These are phyloP conservation scores for Clonostachys chloroleuca DNA, from an alignment of 2,329 filamentous ascomycete genomes.

Conservation along the genomic window DNA sequence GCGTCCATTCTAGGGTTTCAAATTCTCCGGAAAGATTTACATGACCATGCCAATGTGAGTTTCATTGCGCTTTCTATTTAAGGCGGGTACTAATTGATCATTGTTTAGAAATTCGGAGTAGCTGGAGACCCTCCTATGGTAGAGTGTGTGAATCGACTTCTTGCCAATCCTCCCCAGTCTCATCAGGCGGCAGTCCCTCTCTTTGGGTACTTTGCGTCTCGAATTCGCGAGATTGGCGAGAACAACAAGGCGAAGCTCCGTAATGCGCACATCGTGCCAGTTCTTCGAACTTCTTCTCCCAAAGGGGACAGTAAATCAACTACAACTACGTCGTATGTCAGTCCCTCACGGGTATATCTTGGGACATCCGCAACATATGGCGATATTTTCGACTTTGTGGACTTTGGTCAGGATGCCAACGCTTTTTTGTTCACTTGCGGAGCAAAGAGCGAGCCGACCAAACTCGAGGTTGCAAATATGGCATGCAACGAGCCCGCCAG, in stretches of 20 bases:
- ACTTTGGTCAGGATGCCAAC: conserved; percentile 86
- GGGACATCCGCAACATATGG: conserved; percentile 68
- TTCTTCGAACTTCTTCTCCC: conserved; percentile 30
- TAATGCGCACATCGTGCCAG: conserved; percentile 68
- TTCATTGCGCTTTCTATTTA: not conserved
- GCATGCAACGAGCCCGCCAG: conserved; percentile 80
- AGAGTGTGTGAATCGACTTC: conserved; percentile 69
- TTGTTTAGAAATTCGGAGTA: conserved; percentile 71
- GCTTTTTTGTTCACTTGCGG: conserved; percentile 84
- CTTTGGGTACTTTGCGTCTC: conserved; percentile 80
- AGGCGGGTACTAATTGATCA: not conserved
- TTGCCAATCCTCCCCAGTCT: conserved; percentile 67
- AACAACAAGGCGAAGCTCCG: conserved; percentile 56
- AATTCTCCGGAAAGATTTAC: conserved; percentile 72
- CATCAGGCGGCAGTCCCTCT: conserved; percentile 62
- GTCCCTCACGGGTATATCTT: conserved; percentile 75
- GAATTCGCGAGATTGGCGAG: conserved; percentile 68
- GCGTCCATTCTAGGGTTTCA: conserved; percentile 77
- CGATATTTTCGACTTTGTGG: conserved; percentile 95
- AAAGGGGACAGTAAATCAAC: conserved; percentile 33
- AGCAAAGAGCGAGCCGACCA: conserved; percentile 87
- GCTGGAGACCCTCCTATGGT: conserved; percentile 73
- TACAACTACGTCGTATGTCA: conserved; percentile 33
- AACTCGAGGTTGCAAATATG: conserved; percentile 76
- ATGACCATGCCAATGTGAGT: conserved; percentile 62